Percentiles rank a stretch among this genome's conserved stretches.
Evolutionary conservation across 1,139 yeast species (phyloP).

Genomic region (Blastobotrys proliferans): DNA sequence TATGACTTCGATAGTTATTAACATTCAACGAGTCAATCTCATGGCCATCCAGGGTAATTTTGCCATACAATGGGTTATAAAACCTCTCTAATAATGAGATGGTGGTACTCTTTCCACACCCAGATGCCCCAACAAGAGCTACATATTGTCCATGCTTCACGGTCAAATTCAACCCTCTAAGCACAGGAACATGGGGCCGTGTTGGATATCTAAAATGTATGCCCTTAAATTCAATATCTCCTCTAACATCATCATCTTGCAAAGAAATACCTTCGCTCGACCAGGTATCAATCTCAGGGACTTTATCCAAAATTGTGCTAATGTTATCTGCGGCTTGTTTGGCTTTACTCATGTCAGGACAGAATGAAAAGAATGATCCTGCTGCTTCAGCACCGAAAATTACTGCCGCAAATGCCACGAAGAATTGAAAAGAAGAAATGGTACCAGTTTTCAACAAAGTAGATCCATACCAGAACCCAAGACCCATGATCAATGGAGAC

Average conservation of each 20-base stretch:
- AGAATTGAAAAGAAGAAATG: conserved; percentile 32
- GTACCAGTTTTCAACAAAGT: conserved; percentile 29
- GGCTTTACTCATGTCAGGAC: conserved; percentile 58
- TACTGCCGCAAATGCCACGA: conserved; percentile 43
- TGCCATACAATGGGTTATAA: conserved; percentile 69
- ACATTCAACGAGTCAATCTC: conserved; percentile 66
- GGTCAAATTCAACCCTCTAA: conserved; percentile 59
- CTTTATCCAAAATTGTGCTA: conserved; percentile 65
- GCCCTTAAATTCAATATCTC: conserved; percentile 59
- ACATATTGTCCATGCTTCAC: conserved; percentile 80
- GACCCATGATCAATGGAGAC: conserved; percentile 37
- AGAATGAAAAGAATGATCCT: conserved; percentile 83
- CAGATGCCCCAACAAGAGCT: conserved; percentile 94
- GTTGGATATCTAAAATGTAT: conserved; percentile 82
- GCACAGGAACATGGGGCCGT: conserved; percentile 65
- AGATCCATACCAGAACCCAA: conserved; percentile 40
- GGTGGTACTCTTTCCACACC: conserved; percentile 90
- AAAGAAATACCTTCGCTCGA: conserved; percentile 53
- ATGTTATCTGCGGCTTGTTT: conserved; percentile 67
- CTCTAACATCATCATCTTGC: conserved; percentile 38
- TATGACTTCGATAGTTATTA: conserved; percentile 61
- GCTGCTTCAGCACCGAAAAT: conserved; percentile 83
- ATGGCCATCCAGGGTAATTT: conserved; percentile 63
- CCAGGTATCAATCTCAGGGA: conserved; percentile 52
- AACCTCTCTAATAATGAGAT: conserved; percentile 77